Percentiles rank a stretch among this genome's conserved stretches.
These are phyloP conservation scores for Blastobotrys serpentis DNA, from an alignment of 1,139 yeast species.

Conservation along the genomic window DNA sequence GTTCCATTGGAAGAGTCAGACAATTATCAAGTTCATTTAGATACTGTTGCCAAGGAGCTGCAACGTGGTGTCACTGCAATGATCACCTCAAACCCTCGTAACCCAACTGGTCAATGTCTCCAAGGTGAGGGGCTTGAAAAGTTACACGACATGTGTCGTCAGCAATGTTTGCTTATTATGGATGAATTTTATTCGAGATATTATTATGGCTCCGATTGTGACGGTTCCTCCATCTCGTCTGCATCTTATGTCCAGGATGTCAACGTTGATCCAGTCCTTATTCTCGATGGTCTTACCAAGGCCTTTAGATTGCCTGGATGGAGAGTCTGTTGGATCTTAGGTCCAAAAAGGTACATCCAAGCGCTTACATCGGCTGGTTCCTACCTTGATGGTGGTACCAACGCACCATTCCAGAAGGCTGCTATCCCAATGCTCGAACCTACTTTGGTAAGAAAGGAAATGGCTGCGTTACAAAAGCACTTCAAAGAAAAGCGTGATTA, in stretches of 20 bases:
- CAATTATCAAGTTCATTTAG: conserved; percentile 58
- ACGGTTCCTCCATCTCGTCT: conserved; percentile 57
- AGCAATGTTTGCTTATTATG: conserved; percentile 60
- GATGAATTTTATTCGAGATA: conserved; percentile 67
- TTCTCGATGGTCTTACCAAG: conserved; percentile 63
- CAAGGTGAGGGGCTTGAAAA: conserved; percentile 51
- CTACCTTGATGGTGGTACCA: conserved; percentile 64
- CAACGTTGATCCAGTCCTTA: conserved; percentile 60
- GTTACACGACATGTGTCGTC: conserved; percentile 58
- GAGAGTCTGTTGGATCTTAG: conserved; percentile 68
- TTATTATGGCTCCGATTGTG: conserved; percentile 58
- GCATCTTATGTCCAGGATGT: conserved; percentile 59
- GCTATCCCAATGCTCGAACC: conserved; percentile 61
- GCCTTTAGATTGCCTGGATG: conserved; percentile 69
- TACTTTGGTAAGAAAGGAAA: conserved; percentile 50
- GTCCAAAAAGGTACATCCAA: conserved; percentile 61
- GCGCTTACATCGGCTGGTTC: conserved; percentile 65
- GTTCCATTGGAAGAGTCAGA: conserved; percentile 63
- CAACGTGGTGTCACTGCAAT: conserved; percentile 63
- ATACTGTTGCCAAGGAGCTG: conserved; percentile 55
- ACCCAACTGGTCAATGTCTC: conserved; percentile 65
- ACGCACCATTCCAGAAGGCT: conserved; percentile 64
- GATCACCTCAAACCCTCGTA: conserved; percentile 63
- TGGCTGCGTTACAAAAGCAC: conserved; percentile 61
- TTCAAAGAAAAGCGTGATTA: conserved; percentile 64